phyloP scores from a whole-genome alignment of 179 eudicot species.

The Corrigiola litoralis region DNA sequence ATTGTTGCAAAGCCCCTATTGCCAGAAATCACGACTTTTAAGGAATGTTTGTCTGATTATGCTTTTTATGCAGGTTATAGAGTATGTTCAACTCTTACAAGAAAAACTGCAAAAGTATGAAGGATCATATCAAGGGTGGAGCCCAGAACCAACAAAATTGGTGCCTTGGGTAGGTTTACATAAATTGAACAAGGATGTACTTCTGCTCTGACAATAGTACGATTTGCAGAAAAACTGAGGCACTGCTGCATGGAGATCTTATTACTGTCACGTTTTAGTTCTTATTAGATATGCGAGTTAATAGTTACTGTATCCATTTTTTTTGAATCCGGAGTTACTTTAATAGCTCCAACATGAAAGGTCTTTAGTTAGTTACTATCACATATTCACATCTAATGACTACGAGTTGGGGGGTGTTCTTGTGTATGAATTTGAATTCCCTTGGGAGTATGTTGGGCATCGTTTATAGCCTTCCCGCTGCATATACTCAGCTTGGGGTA shows the following conservation, averaged over 20 bases:
- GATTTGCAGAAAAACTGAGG: background rate
- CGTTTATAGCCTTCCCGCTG: background rate
- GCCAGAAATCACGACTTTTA: background rate
- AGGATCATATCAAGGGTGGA: slow-evolving; percentile 75
- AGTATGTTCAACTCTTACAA: slow-evolving; percentile 70
- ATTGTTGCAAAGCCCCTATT: background rate
- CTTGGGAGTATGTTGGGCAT: background rate
- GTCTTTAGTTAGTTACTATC: too few relatives aligned
- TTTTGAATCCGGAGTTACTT: background rate
- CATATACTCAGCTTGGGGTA: background rate
- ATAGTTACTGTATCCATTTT: background rate
- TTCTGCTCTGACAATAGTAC: background rate
- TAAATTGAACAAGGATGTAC: background rate
- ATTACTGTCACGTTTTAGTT: background rate
- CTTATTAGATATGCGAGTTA: background rate
- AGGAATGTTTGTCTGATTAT: slow-evolving; percentile 6
- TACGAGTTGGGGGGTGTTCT: too few relatives aligned
- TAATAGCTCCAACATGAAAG: too few relatives aligned
- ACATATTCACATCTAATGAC: too few relatives aligned
- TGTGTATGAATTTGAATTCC: too few relatives aligned
- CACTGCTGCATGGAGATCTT: background rate
- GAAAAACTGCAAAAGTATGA: slow-evolving; percentile 84
- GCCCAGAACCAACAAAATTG: slow-evolving; percentile 72
- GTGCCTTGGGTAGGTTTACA: slow-evolving; percentile 80
- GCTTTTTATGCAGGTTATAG: slow-evolving; percentile 56